Evolutionary conservation across 148 eudicot genomes (phyloP), one percentile per base, ranked within the genome.

Genomic region (Talinum fruticosum): DNA sequence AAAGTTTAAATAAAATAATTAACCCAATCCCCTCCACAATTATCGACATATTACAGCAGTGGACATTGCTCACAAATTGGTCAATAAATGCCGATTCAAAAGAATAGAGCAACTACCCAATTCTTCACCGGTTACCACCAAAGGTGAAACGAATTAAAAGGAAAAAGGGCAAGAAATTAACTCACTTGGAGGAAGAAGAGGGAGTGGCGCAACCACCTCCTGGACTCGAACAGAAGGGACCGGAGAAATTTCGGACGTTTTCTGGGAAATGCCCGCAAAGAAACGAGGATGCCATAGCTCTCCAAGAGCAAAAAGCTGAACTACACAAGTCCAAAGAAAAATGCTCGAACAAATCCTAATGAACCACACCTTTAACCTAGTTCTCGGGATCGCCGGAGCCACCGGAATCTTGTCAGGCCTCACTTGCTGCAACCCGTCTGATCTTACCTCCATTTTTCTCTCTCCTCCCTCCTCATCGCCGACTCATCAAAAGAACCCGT

Each of bases 271-370:
- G 1, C 86, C 89, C 18, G 83, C 34, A n/a, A 94, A 75, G 78
- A 90, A 85, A 18, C 79, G 86, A 3, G 96, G 98, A 77, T 86
- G 87, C 96, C 96, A 92, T 16, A 95, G 88, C 85, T 90, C 90
- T 13, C 86, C 87, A 75, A 92, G 88, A 0, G 97, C 92, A 62
- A 95, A 85, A 62, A 95, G 92, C 75, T 95, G 98, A 82, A 91
- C 90, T 83, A 95, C 82, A 83, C 93, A 89, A 68, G 98, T 95
- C 97, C 97, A 95, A 66, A 95, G 84, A 79, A 95, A 77, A 87
- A 95, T 89, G 78, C 92, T 92, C 10, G 92, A 90, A 81, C 96
- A 95, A 76, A 92, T 87, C 87, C 92, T 85, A 49, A 95, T 81
- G 80, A 95, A 95, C 92, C 97, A 95, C 44, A 88, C 94, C 79